Conservation (phyloP, 2,329 filamentous ascomycete species). For the Grosmannia clavigera region DNA sequence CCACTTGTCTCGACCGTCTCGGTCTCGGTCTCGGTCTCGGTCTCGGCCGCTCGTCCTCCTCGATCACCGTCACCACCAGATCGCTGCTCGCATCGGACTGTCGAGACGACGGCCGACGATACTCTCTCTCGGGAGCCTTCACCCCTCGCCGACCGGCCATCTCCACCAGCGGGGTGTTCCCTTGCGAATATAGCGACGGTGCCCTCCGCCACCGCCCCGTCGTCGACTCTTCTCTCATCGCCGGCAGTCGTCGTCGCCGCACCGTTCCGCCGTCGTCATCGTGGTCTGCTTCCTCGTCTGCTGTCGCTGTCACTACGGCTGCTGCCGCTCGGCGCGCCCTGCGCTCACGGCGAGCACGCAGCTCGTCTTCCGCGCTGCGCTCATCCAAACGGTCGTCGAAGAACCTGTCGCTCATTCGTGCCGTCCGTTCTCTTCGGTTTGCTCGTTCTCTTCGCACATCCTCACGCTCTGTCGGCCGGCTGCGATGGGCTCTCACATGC, state of each 20-base stretch:
- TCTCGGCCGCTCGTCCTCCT: not conserved
- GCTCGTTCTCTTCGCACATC: not conserved
- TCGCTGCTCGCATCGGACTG: too few species aligned
- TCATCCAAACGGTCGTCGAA: not conserved
- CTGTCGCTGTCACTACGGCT: not conserved
- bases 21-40: not conserved
- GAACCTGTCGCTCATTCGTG: too few species aligned
- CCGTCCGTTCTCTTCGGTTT: not conserved
- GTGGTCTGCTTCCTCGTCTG: not conserved
- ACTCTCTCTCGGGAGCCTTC: too few species aligned
- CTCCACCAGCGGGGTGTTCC: not conserved
- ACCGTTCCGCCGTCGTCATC: not conserved
- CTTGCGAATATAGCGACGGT: not conserved
- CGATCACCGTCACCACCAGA: not conserved
- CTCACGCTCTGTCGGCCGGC: not conserved
- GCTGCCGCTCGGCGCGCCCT: not conserved
- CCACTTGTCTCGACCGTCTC: not conserved
- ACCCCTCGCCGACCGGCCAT: too few species aligned
- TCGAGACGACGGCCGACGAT: too few species aligned
- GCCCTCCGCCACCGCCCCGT: too few species aligned
- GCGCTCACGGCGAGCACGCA: not conserved
- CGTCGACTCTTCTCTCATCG: too few species aligned
- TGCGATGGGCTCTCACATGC: too few species aligned
- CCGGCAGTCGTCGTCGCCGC: not conserved
- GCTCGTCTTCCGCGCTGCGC: not conserved